Base-by-base conservation (phyloP, 306 rosid genomes). In the Prunus armeniaca region DNA sequence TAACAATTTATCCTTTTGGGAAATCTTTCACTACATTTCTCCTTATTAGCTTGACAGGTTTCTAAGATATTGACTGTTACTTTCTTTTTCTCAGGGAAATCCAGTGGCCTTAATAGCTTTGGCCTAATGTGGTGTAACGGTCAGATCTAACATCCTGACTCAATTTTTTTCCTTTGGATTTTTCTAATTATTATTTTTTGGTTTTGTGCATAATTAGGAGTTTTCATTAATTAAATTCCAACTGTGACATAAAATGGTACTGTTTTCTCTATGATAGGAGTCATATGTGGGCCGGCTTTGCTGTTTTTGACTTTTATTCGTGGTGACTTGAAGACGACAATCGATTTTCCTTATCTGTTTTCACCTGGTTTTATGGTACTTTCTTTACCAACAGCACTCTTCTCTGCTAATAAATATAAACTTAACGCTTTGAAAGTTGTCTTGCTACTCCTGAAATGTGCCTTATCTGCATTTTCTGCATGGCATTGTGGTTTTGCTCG, bases 51-150 rank as follows among this genome's bases (percentile, higher is more conserved):
- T 50, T 64, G 22, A 73, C 74, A 73, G 76, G 20, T 77, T 51
- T 83, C 80, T 81, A 54, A 75, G 34, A 45, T 54, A 69, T 81
- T 25, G 38, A 67, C 52, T 63, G 43, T 47, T 50, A 49, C 52
- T 64, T 82, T 62, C 34, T 83, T 73, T 69, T 76, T 85, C 58
- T 49, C 90, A 92, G 98, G 97, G 79, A 95, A 92, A 90, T 87
- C 97, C 67, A 90, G 97, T 80, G 98, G 98, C 67, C 95, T 95
- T 63, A 95, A 89, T 83, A 95, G 98, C 91, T 95, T 90, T 88
- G 97, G 97, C 80, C 98, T 95, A 72, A 95, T 95, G 98, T 95
- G 98, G 98, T 95, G 96, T 91, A 95, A 95, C 18, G 97, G 97
- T 92, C 82, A 80, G 86, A 72, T 65, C 72, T 71, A 57, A 55